Conservation (phyloP, 2,329 filamentous ascomycete species). For the Daldinia eschscholtzii region DNA sequence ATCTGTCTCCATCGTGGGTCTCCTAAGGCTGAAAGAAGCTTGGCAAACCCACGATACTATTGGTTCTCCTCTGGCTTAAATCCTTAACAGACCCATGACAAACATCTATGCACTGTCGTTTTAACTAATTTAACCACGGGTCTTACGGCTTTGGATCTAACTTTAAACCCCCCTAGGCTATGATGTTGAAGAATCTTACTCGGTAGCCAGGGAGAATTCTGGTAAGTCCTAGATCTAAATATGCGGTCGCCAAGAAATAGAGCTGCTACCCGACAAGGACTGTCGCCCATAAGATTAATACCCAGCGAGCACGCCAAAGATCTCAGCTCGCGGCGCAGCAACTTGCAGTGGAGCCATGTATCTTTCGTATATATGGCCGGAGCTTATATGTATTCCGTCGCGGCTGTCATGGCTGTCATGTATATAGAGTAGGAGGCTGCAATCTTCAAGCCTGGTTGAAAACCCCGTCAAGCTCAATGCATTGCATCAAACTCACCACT, state of each 20-base stretch:
- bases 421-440: slow-evolving; percentile 1
- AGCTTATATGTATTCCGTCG: neutral
- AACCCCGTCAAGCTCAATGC: neutral
- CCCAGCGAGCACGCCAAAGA: neutral
- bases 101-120: neutral
- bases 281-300: neutral
- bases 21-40: slow-evolving; percentile 5
- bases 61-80: neutral
- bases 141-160: neutral
- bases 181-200: neutral
- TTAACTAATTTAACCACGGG: neutral
- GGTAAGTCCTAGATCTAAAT: neutral
- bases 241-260: neutral
- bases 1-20: neutral
- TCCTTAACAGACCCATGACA: neutral
- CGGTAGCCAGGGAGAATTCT: neutral
- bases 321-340: slow-evolving; percentile 10
- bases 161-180: neutral
- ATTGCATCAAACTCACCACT: neutral
- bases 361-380: neutral
- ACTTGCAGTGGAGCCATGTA: neutral
- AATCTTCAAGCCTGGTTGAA: neutral
- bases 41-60: neutral
- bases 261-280: neutral
- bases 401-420: neutral